Percentiles rank a stretch among this genome's conserved stretches.
Conservation (phyloP, 2,329 filamentous ascomycete species). For the Phaeosphaeriaceae sp. region DNA sequence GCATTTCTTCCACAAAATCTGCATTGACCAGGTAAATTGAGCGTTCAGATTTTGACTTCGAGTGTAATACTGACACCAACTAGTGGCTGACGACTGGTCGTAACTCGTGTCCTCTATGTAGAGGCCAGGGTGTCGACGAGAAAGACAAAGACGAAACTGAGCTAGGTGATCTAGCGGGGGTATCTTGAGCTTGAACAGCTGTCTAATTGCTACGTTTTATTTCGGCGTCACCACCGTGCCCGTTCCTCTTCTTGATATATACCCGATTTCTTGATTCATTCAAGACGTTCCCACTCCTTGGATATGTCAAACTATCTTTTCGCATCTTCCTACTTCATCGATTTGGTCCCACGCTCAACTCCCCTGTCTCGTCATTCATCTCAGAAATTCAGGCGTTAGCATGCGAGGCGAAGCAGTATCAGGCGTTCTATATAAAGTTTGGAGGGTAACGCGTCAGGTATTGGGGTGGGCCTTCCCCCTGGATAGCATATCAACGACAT, state of each 20-base stretch:
- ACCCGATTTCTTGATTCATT: constrained; percentile 17
- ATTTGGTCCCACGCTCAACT: not conserved
- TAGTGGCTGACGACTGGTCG: constrained; percentile 73
- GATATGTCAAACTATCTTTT: constrained; percentile 7
- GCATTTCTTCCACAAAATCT: constrained; percentile 71
- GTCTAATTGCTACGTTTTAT: constrained; percentile 5
- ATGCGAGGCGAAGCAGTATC: constrained; percentile 1
- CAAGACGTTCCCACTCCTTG: constrained; percentile 8
- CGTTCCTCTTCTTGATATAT: constrained; percentile 19
- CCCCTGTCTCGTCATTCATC: not conserved
- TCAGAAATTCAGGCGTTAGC: constrained; percentile 27
- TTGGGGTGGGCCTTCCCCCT: constrained; percentile 5
- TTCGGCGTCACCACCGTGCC: not conserved
- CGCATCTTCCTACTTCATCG: not conserved
- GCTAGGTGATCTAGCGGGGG: constrained; percentile 17
- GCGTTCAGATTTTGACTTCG: not conserved
- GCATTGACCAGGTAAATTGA: constrained; percentile 69
- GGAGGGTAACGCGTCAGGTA: constrained; percentile 6
- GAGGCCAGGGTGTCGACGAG: constrained; percentile 64
- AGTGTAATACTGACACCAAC: constrained; percentile 13
- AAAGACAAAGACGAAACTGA: constrained; percentile 31
- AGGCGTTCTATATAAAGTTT: constrained; percentile 13
- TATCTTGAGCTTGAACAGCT: constrained; percentile 12
- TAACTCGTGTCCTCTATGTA: constrained; percentile 68
- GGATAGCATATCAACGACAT: constrained; percentile 19